These are phyloP conservation scores for Lumnitzera littorea DNA, from an alignment of 345 rosid genomes.

Conservation along the genomic window DNA sequence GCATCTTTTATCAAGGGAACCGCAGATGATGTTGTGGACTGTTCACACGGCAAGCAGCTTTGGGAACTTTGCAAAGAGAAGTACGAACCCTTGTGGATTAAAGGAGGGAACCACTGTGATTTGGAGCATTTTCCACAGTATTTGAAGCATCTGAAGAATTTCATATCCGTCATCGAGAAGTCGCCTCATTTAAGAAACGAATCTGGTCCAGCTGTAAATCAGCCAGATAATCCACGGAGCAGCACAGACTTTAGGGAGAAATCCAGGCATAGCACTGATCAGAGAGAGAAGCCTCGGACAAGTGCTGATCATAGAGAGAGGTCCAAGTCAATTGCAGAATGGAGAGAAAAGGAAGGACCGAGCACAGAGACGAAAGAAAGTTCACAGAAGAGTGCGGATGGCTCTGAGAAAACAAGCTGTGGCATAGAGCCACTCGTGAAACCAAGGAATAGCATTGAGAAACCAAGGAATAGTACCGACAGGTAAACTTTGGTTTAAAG, in stretches of 20 bases:
- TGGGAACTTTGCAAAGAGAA: constrained; percentile 84
- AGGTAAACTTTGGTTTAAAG: constrained; percentile 33
- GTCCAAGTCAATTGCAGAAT: constrained; percentile 39
- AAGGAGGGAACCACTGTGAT: constrained; percentile 91
- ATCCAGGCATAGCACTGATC: constrained; percentile 25
- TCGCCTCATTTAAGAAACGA: constrained; percentile 25
- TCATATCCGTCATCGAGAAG: constrained; percentile 66
- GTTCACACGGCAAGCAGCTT: constrained; percentile 84
- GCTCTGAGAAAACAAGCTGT: constrained; percentile 35
- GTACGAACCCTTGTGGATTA: constrained; percentile 86
- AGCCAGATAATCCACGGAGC: constrained; percentile 35
- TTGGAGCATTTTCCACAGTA: constrained; percentile 79
- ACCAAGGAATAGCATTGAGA: constrained; percentile 31
- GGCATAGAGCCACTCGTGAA: constrained; percentile 8
- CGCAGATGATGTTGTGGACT: constrained; percentile 82
- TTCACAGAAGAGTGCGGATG: constrained; percentile 40
- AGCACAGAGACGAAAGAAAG: constrained; percentile 52
- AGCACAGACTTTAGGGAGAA: constrained; percentile 63
- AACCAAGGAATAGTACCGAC: constrained; percentile 65
- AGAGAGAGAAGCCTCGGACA: constrained; percentile 40
- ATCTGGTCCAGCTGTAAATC: constrained; percentile 28
- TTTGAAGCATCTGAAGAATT: constrained; percentile 79
- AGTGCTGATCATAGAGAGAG: constrained; percentile 59
- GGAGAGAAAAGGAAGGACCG: constrained; percentile 44
- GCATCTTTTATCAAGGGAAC: constrained; percentile 53